Evolutionary conservation across 192 early-diverging fungal species (phyloP).

Genomic region (Backusella psychrophila): DNA sequence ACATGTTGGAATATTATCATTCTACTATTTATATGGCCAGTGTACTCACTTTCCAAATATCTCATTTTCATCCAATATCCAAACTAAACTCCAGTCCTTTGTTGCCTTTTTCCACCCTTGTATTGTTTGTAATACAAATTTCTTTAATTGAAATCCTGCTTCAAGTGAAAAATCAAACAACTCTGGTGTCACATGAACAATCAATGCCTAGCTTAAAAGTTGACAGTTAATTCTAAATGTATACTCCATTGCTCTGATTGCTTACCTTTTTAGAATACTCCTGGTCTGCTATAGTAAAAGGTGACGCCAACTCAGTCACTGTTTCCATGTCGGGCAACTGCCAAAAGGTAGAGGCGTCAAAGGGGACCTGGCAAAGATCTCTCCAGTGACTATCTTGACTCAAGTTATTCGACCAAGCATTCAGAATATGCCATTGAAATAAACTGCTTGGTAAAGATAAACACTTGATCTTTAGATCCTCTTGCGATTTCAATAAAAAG

Average conservation of each 20-base stretch:
- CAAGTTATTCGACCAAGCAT: not conserved
- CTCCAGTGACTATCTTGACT: not conserved
- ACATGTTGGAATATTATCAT: not conserved
- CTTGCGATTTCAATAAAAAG: not conserved
- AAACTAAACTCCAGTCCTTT: not conserved
- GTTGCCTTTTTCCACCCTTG: not conserved
- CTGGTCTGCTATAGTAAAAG: not conserved
- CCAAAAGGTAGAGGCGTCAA: not conserved
- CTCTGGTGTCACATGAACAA: not conserved
- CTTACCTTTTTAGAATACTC: not conserved
- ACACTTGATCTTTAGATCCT: not conserved
- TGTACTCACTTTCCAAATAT: not conserved
- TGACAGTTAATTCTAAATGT: not conserved
- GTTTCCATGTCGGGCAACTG: not conserved
- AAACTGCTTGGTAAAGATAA: not conserved
- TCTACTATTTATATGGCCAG: not conserved
- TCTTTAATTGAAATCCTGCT: not conserved
- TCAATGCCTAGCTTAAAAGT: not conserved
- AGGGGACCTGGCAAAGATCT: not conserved
- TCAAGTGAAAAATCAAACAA: not conserved
- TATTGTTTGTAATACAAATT: not conserved
- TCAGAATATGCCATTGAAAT: not conserved
- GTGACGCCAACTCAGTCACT: not conserved
- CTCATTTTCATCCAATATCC: constrained; percentile 1
- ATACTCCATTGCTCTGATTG: not conserved